Conservation (phyloP, 148 eudicot genomes). For the Simmondsia chinensis region DNA sequence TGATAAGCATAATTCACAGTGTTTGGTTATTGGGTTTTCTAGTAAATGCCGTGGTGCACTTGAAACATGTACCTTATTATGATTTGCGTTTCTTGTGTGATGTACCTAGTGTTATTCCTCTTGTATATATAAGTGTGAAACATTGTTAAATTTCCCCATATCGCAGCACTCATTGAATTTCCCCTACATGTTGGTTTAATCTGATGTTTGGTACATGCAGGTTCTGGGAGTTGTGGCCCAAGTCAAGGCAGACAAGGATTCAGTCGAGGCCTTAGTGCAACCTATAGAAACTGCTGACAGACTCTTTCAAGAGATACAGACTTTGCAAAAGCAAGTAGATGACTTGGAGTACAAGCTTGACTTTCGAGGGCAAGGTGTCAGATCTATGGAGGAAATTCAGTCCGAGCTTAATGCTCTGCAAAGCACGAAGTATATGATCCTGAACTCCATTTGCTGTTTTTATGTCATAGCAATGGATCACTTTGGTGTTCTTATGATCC, state of each 20-base stretch:
- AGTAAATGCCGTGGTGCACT: no score
- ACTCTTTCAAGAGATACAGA: conserved; percentile 50
- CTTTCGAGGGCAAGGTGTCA: conserved; percentile 43
- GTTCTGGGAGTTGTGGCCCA: conserved; percentile 77
- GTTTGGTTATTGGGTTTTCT: no score
- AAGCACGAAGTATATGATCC: conserved; percentile 36
- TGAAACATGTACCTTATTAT: no score
- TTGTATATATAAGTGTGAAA: no score
- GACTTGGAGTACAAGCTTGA: conserved; percentile 61
- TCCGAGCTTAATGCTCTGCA: conserved; percentile 47
- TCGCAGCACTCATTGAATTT: no score
- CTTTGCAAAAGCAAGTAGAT: conserved; percentile 42
- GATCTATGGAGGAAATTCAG: conserved; percentile 58
- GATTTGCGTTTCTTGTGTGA: no score
- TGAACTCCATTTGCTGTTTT: conserved; percentile 2
- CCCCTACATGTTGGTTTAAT: no score
- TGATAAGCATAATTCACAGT: no score
- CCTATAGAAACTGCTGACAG: conserved; percentile 69
- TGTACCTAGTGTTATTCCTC: no score
- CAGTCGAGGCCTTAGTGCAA: conserved; percentile 57
- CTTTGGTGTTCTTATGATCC: no score
- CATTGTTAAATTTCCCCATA: no score
- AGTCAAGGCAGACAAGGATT: conserved; percentile 80
- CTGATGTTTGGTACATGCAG: conserved; percentile 32
- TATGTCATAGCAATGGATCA: neutral